A percentile compares a stretch with the other conserved stretches of the same genome.
These are phyloP conservation scores for Dioscorea dumetorum DNA, from an alignment of 106 monocot species.

Conservation along the genomic window DNA sequence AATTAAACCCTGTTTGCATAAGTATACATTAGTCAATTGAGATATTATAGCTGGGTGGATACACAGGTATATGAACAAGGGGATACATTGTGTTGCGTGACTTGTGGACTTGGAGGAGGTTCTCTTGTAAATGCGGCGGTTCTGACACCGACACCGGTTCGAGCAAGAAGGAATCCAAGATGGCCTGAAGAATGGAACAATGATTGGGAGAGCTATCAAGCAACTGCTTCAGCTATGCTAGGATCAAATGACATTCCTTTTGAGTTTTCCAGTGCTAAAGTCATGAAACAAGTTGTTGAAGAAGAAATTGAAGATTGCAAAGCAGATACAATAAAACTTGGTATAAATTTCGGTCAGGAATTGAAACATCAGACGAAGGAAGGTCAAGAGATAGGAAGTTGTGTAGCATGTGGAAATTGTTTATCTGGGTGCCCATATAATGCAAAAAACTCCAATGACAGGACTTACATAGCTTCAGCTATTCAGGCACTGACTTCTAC, in stretches of 20 bases:
- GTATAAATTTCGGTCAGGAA: slow-evolving; percentile 22
- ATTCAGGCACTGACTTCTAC: slow-evolving; percentile 9
- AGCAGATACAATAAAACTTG: slow-evolving; percentile 19
- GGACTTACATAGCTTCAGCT: slow-evolving; percentile 27
- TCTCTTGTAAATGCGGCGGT: slow-evolving; percentile 31
- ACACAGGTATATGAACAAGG: slow-evolving; percentile 24
- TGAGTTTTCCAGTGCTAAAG: slow-evolving; percentile 15
- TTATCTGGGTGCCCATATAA: slow-evolving; percentile 34
- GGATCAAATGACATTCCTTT: slow-evolving; percentile 14
- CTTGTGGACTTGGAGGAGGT: slow-evolving; percentile 38
- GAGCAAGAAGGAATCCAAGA: slow-evolving; percentile 18
- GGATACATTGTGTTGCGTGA: slow-evolving; percentile 19
- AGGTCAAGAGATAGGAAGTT: slow-evolving; percentile 3
- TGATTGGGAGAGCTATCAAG: slow-evolving; percentile 19
- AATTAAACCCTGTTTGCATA: too few relatives aligned
- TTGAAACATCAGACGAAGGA: neutral
- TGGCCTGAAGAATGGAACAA: slow-evolving; percentile 32
- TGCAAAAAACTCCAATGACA: slow-evolving; percentile 40
- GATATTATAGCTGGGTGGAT: neutral
- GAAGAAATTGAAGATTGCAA: slow-evolving; percentile 28
- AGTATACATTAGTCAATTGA: too few relatives aligned
- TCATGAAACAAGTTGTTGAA: slow-evolving; percentile 24
- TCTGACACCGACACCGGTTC: slow-evolving; percentile 12
- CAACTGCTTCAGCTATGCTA: slow-evolving; percentile 19
- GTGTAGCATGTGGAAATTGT: slow-evolving; percentile 36